These are phyloP conservation scores for Lasiodiplodia sp. DNA, from an alignment of 2,329 filamentous ascomycete genomes.

Conservation along the genomic window DNA sequence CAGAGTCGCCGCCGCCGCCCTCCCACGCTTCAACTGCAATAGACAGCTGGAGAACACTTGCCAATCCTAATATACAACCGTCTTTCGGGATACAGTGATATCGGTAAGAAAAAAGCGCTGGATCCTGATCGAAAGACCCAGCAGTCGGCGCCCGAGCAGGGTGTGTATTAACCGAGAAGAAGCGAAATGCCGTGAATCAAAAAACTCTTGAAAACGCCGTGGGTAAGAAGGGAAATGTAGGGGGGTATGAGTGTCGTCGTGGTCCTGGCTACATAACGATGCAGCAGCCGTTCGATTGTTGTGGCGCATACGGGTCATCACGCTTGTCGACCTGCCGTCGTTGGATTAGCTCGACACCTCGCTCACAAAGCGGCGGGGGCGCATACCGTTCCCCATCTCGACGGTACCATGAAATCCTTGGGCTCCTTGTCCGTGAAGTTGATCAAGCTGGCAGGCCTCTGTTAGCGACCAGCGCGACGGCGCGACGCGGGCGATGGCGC, in stretches of 20 bases:
- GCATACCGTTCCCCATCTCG: slow-evolving; percentile 84
- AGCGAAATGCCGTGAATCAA: slow-evolving; percentile 30
- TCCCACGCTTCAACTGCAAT: slow-evolving; percentile 15
- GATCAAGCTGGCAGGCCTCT: slow-evolving; percentile 75
- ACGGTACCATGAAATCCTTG: slow-evolving; percentile 98
- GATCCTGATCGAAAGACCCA: slow-evolving; percentile 27
- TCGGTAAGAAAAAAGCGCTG: slow-evolving; percentile 21
- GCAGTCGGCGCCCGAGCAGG: slow-evolving; percentile 25
- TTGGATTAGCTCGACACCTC: slow-evolving; percentile 15
- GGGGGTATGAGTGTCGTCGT: slow-evolving; percentile 25
- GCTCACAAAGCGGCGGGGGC: slow-evolving; percentile 30
- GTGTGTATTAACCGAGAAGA: slow-evolving; percentile 31
- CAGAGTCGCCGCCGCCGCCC: slow-evolving; percentile 22
- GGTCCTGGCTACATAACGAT: slow-evolving; percentile 76
- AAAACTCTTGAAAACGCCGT: slow-evolving; percentile 31
- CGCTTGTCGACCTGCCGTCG: slow-evolving; percentile 78
- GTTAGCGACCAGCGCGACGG: slow-evolving; percentile 6
- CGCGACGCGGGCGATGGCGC: neutral
- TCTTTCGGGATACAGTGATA: slow-evolving; percentile 31
- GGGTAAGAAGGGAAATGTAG: slow-evolving; percentile 26
- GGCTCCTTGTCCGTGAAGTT: slow-evolving; percentile 94
- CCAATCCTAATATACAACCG: slow-evolving; percentile 31
- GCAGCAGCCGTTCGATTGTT: slow-evolving; percentile 92
- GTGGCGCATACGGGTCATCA: slow-evolving; percentile 98
- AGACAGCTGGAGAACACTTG: slow-evolving; percentile 27